Percentiles rank a stretch among this genome's conserved stretches.
These are phyloP conservation scores for Streptanthus diversifolius DNA, from an alignment of 345 rosid species.

Conservation along the genomic window DNA sequence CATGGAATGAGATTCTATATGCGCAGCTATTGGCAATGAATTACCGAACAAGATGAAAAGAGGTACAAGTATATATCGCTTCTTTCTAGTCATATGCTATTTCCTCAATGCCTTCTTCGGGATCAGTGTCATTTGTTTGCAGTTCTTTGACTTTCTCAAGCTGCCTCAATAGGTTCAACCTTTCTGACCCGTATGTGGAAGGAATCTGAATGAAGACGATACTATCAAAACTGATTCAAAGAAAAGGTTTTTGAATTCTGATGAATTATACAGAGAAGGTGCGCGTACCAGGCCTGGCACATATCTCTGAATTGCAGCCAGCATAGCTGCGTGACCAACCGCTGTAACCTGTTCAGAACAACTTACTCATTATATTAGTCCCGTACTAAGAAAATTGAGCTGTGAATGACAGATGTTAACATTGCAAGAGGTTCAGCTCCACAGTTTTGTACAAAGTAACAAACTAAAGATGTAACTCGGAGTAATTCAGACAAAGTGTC, in stretches of 20 bases:
- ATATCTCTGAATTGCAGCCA: slow-evolving; percentile 95
- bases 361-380: background rate
- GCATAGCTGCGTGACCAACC: slow-evolving; percentile 93
- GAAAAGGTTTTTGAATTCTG: background rate
- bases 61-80: slow-evolving; percentile 16
- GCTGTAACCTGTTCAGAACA: slow-evolving; percentile 73
- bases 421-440: slow-evolving; percentile 1
- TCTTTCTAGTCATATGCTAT: slow-evolving; percentile 24
- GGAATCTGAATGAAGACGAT: slow-evolving; percentile 63
- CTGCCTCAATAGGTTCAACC: slow-evolving; percentile 87
- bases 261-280: slow-evolving; percentile 18
- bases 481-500: background rate
- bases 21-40: slow-evolving; percentile 55
- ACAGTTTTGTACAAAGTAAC: slow-evolving; percentile 10
- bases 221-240: background rate
- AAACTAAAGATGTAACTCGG: slow-evolving; percentile 2
- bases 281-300: slow-evolving; percentile 71
- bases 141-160: slow-evolving; percentile 84
- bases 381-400: background rate
- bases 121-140: slow-evolving; percentile 49
- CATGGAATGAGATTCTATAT: slow-evolving; percentile 80
- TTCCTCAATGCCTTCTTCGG: slow-evolving; percentile 48
- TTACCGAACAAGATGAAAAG: slow-evolving; percentile 29
- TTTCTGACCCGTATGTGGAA: slow-evolving; percentile 86
- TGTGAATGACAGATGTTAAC: slow-evolving; percentile 8